These are phyloP conservation scores for Backusella macrospora DNA, from an alignment of 192 early-diverging fungal genomes.

Conservation along the genomic window DNA sequence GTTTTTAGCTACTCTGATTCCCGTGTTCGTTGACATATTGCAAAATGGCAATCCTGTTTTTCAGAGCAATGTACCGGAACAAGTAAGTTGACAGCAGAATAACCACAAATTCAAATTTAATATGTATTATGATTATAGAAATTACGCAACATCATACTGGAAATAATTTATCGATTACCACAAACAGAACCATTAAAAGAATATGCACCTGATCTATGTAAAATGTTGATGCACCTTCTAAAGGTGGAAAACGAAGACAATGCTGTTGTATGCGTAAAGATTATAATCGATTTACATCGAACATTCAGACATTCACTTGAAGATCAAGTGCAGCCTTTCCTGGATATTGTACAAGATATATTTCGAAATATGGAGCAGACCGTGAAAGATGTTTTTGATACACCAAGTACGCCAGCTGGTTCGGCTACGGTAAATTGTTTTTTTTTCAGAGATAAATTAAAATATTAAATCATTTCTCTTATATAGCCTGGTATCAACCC, in stretches of 20 bases:
- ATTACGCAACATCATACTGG: slow-evolving; percentile 84
- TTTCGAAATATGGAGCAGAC: slow-evolving; percentile 91
- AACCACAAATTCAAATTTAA: not conserved
- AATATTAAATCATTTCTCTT: not conserved
- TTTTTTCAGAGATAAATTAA: not conserved
- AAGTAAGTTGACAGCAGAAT: slow-evolving; percentile 48
- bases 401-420: slow-evolving; percentile 59
- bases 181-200: slow-evolving; percentile 81
- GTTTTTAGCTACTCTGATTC: slow-evolving; percentile 78
- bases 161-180: slow-evolving; percentile 92
- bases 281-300: slow-evolving; percentile 95
- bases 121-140: slow-evolving; percentile 56
- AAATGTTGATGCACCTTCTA: slow-evolving; percentile 75
- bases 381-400: slow-evolving; percentile 82
- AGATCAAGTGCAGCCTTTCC: slow-evolving; percentile 85
- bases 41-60: slow-evolving; percentile 73
- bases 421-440: slow-evolving; percentile 35
- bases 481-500: slow-evolving; percentile 45
- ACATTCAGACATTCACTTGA: slow-evolving; percentile 81
- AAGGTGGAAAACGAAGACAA: slow-evolving; percentile 98
- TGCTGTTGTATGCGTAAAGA: slow-evolving; percentile 88
- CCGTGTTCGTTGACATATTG: slow-evolving; percentile 80
- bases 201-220: slow-evolving; percentile 78
- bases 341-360: slow-evolving; percentile 92
- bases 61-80: slow-evolving; percentile 72